These are phyloP conservation scores for Gossypium lobatum DNA, from an alignment of 441 rosid species.

Conservation along the genomic window DNA sequence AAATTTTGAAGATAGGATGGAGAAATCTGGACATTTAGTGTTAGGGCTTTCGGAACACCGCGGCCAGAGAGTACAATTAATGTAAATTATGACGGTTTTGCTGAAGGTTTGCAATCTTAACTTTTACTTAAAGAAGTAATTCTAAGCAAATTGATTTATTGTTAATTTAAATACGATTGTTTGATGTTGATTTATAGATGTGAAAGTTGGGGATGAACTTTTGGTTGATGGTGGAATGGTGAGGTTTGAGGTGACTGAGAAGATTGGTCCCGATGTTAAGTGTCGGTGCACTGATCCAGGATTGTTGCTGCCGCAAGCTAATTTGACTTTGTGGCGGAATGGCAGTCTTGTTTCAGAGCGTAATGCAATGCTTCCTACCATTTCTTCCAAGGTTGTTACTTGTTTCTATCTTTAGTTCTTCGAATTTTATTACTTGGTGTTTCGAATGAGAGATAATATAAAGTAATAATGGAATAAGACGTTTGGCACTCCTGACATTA, in stretches of 20 bases:
- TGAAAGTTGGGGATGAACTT: constrained; percentile 85
- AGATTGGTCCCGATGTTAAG: constrained; percentile 90
- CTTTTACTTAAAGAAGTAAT: neutral
- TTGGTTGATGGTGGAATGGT: constrained; percentile 99
- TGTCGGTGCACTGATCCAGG: constrained; percentile 93
- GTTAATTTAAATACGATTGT: constrained; percentile 2
- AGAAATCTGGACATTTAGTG: constrained; percentile 93
- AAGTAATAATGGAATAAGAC: neutral
- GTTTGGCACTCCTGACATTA: neutral
- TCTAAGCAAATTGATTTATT: constrained; percentile 3
- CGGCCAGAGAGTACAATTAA: constrained; percentile 72
- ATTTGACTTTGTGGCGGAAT: constrained; percentile 92
- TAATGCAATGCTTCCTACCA: constrained; percentile 94
- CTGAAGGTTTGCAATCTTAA: constrained; percentile 51
- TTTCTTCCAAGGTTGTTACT: constrained; percentile 70
- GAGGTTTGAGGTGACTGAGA: constrained; percentile 92
- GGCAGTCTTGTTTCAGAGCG: constrained; percentile 89
- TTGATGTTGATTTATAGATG: constrained; percentile 42
- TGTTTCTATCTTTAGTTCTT: neutral
- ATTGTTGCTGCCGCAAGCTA: constrained; percentile 84
- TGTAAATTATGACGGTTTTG: constrained; percentile 93
- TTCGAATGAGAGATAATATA: neutral
- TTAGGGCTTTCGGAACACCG: constrained; percentile 67
- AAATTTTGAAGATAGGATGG: constrained; percentile 55
- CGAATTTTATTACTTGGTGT: neutral